phyloP scores from a whole-genome alignment of 139 green algal genomes.

The Dunaliella primolecta region DNA sequence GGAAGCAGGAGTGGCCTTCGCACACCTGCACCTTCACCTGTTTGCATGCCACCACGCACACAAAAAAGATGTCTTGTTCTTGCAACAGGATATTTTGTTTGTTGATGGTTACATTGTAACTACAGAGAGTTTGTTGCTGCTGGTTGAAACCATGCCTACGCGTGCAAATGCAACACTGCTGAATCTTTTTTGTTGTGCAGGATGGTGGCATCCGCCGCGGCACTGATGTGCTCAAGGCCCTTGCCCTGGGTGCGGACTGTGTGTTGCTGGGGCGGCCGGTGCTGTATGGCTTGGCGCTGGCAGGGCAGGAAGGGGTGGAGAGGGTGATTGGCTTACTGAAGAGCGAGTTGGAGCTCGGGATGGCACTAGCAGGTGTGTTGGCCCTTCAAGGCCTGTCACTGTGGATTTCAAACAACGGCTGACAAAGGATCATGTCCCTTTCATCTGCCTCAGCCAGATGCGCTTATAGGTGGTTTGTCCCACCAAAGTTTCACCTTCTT shows the following conservation, averaged over 20 bases:
- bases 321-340: conserved; percentile 53
- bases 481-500: background rate
- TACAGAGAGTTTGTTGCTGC: too few relatives aligned
- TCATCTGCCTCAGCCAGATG: too few relatives aligned
- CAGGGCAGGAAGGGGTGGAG: conserved; percentile 66
- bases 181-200: too few relatives aligned
- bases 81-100: too few relatives aligned
- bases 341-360: conserved; percentile 58
- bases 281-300: conserved; percentile 83
- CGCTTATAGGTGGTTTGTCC: background rate
- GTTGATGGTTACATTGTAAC: too few relatives aligned
- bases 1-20: too few relatives aligned
- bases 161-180: too few relatives aligned
- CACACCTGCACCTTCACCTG: too few relatives aligned
- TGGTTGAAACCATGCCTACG: too few relatives aligned
- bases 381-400: background rate
- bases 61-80: too few relatives aligned
- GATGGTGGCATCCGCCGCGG: conserved; percentile 84
- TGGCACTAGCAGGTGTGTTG: conserved; percentile 49
- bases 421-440: too few relatives aligned
- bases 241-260: conserved; percentile 82
- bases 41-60: too few relatives aligned
- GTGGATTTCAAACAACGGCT: background rate
- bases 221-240: conserved; percentile 89
- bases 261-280: conserved; percentile 90